These are phyloP conservation scores for Alternaria infectoria DNA, from an alignment of 2,329 filamentous ascomycete species.

Conservation along the genomic window DNA sequence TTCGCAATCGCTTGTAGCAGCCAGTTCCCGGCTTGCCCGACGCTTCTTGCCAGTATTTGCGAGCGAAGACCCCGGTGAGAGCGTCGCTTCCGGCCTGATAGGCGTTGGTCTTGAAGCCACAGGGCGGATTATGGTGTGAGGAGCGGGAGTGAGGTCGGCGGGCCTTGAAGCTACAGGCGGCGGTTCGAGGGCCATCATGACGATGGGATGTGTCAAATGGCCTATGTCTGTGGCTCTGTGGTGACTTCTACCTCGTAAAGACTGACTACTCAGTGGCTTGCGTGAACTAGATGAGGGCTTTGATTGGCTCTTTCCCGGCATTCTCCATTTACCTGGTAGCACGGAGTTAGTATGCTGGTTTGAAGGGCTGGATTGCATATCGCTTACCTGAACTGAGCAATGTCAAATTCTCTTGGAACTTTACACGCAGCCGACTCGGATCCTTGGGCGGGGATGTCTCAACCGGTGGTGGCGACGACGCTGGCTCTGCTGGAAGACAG, in stretches of 20 bases:
- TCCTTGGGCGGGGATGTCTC: background rate
- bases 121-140: background rate
- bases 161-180: background rate
- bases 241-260: background rate
- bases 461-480: background rate
- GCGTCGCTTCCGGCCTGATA: background rate
- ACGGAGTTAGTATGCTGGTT: background rate
- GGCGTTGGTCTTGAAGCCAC: background rate
- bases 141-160: background rate
- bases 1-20: background rate
- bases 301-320: background rate
- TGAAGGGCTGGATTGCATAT: background rate
- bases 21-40: background rate
- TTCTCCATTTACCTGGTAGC: background rate
- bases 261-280: background rate
- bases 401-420: background rate
- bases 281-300: background rate
- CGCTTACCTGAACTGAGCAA: background rate
- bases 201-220: background rate
- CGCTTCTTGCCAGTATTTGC: background rate
- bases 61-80: background rate
- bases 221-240: background rate
- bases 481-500: background rate
- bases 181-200: background rate
- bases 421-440: background rate